These are phyloP conservation scores for Lactarius quietus DNA, from an alignment of 768 basidiomycete species.

Conservation along the genomic window DNA sequence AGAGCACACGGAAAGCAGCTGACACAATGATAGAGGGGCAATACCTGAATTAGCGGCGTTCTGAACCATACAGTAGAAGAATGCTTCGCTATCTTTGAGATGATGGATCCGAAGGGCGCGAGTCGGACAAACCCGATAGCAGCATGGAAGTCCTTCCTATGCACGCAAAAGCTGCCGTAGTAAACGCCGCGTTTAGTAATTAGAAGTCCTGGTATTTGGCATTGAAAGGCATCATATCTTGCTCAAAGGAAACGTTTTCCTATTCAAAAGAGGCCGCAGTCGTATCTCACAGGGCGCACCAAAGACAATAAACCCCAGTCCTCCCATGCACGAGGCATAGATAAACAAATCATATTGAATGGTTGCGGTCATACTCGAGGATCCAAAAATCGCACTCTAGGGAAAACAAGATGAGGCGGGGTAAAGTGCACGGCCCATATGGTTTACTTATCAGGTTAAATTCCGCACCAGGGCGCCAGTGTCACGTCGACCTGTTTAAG, in stretches of 20 bases:
- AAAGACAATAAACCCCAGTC: neutral
- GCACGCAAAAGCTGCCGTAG: too few relatives aligned
- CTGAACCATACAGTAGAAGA: neutral
- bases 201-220: too few relatives aligned
- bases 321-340: neutral
- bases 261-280: too few relatives aligned
- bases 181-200: too few relatives aligned
- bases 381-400: neutral
- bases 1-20: neutral
- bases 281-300: neutral
- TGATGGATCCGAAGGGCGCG: too few relatives aligned
- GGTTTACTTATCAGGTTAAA: too few relatives aligned
- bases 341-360: neutral
- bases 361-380: neutral
- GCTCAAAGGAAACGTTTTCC: too few relatives aligned
- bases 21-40: neutral
- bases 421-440: too few relatives aligned
- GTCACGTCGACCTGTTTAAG: neutral
- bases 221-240: too few relatives aligned
- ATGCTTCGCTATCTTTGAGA: neutral
- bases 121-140: neutral
- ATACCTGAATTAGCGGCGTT: neutral
- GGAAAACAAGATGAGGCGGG: neutral
- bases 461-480: neutral
- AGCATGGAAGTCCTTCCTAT: neutral